phyloP scores from a whole-genome alignment of 805 yeast species.

The Metschnikowia matae region DNA sequence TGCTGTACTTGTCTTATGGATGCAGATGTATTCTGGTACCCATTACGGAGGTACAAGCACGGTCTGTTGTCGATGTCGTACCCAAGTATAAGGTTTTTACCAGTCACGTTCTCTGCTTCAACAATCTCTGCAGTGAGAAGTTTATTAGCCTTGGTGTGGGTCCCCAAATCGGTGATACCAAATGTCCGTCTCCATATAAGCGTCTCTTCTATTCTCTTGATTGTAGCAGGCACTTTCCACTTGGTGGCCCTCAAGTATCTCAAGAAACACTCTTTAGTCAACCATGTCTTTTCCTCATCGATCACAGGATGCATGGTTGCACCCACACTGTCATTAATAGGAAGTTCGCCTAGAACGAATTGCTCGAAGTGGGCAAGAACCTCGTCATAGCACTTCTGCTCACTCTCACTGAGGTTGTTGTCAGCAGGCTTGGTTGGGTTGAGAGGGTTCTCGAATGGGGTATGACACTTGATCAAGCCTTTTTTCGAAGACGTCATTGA shows the following conservation, averaged over 20 bases:
- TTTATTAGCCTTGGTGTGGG: slow-evolving; percentile 25
- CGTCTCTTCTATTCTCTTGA: slow-evolving; percentile 43
- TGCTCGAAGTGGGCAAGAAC: slow-evolving; percentile 29
- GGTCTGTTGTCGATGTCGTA: slow-evolving; percentile 53
- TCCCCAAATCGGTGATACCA: slow-evolving; percentile 37
- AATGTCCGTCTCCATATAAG: slow-evolving; percentile 54
- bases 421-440: slow-evolving; percentile 31
- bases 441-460: slow-evolving; percentile 38
- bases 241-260: slow-evolving; percentile 51
- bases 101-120: slow-evolving; percentile 47
- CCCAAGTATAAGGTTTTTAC: slow-evolving; percentile 52
- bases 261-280: slow-evolving; percentile 50
- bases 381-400: slow-evolving; percentile 28
- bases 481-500: slow-evolving; percentile 15
- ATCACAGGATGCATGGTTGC: slow-evolving; percentile 26
- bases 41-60: slow-evolving; percentile 48
- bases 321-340: slow-evolving; percentile 24
- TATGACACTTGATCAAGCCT: slow-evolving; percentile 30
- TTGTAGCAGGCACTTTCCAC: slow-evolving; percentile 44
- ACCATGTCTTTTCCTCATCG: slow-evolving; percentile 39
- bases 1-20: slow-evolving; percentile 52
- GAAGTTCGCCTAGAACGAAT: slow-evolving; percentile 24
- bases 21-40: slow-evolving; percentile 52
- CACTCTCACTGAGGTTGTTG: slow-evolving; percentile 26
- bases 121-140: slow-evolving; percentile 39